Conservation (phyloP, 2,329 filamentous ascomycete genomes). For the Pseudogymnoascus sp. region DNA sequence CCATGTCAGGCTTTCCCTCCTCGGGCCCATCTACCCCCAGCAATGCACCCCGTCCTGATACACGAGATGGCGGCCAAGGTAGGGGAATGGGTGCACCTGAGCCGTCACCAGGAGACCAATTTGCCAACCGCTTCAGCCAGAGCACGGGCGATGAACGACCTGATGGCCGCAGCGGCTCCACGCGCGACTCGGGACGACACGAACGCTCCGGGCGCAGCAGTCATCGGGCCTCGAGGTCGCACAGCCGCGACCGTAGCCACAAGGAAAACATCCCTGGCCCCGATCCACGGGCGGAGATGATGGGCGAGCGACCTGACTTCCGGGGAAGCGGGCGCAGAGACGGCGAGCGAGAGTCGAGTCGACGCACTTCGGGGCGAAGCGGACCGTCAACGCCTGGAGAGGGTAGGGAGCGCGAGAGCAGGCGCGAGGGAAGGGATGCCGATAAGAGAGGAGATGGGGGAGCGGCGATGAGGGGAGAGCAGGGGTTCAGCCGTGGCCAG, state of each 20-base stretch:
- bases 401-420: constrained; percentile 17
- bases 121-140: background rate
- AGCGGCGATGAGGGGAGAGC: constrained; percentile 6
- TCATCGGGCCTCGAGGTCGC: constrained; percentile 7
- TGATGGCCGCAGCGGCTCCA: background rate
- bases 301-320: background rate
- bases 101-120: constrained; percentile 14
- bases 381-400: constrained; percentile 17
- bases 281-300: background rate
- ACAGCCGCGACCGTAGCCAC: background rate
- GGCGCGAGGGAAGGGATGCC: constrained; percentile 25
- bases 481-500: constrained; percentile 29
- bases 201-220: constrained; percentile 24
- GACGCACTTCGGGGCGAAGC: constrained; percentile 16
- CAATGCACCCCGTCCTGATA: constrained; percentile 35
- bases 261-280: background rate
- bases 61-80: constrained; percentile 24
- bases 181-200: constrained; percentile 17
- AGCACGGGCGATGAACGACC: constrained; percentile 25
- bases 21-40: constrained; percentile 45
- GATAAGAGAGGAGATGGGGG: constrained; percentile 19
- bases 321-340: constrained; percentile 11
- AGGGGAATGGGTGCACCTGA: constrained; percentile 21
- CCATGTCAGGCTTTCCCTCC: constrained; percentile 47
- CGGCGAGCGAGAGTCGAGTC: constrained; percentile 19